A percentile compares a stretch with the other conserved stretches of the same genome.
Conservation (phyloP, 1,284 basidiomycete species). For the Heliocybe sulcata region DNA sequence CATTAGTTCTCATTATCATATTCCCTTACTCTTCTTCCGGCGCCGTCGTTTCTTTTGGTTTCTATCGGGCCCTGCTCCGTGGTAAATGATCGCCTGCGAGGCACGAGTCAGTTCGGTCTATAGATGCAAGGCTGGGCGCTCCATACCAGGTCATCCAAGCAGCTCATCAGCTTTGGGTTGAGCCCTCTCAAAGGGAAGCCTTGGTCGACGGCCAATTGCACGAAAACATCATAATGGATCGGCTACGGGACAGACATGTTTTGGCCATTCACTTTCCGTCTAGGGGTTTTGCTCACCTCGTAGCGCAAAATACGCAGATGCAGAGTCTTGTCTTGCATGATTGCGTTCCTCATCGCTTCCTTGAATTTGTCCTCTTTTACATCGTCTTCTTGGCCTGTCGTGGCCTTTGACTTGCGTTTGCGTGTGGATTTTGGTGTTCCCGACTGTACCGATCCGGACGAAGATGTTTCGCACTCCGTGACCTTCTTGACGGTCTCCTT, state of each 20-base stretch:
- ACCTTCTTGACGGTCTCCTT: neutral
- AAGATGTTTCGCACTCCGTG: neutral
- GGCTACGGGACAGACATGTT: neutral
- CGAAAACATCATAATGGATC: neutral
- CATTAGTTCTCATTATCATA: neutral
- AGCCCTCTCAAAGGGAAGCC: neutral
- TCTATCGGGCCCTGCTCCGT: neutral
- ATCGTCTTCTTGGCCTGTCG: neutral
- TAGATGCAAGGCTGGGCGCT: neutral
- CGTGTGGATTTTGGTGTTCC: neutral
- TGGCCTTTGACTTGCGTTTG: neutral
- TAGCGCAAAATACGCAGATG: neutral
- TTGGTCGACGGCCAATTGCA: neutral
- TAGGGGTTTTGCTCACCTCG: neutral
- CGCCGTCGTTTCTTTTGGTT: neutral
- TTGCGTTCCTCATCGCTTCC: neutral
- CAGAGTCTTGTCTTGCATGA: neutral
- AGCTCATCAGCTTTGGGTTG: neutral
- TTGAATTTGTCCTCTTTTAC: neutral
- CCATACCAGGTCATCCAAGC: neutral
- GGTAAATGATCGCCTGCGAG: neutral
- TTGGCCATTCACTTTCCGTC: neutral
- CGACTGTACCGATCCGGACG: neutral
- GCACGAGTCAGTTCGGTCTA: neutral
- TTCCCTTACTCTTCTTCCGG: neutral